Evolutionary conservation across 2,329 filamentous ascomycete species (phyloP), one percentile per base, ranked within the genome.

Genomic region (Macroventuria anomochaeta): DNA sequence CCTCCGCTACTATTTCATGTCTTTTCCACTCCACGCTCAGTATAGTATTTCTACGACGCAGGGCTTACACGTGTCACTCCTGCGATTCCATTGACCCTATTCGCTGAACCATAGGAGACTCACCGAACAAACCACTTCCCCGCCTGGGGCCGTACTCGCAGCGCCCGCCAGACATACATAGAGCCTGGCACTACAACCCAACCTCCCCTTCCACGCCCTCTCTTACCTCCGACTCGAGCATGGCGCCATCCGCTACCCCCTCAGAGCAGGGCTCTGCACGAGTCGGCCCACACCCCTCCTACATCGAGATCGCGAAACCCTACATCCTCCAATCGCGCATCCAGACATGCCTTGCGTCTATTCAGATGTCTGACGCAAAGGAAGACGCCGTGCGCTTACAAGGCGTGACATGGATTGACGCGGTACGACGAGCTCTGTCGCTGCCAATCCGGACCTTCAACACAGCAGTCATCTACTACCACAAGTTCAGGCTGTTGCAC

Each of bases 391-490:
- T 91, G 61, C 87, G 93, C 46, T 77, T 97, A 37, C 91, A 95
- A 68, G 95, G 93, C 15, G 88, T 97, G 8, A 85, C 91, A 54
- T 89, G 93, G 81, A 93, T 99, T 58, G 91, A 97, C 69, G 89
- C 87, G 57, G 89, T 96, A 34, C 85, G 93, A 40, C 86, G 88
- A 65, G 84, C 85, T 18, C 80, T 99, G 43, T 88, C 90, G 63
- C 77, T 99, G 38, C 95, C 95, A 1, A 87, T 97, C 20, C 88
- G 90, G 55, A 97, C 95, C 0, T 97, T 91, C 75, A 90, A 93
- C 64, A 96, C 93, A 0, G 95, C 95, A 0, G 91, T 89, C 59
- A 87, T 90, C 13, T 96, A 96, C 73, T 99, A 93, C 71, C 93
- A 97, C 80, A 92, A 92, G 64, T 97, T 97, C 73, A 88, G 93